Evolutionary conservation across 2,329 filamentous ascomycete species (phyloP).

Genomic region (Neofusicoccum umdonicola): DNA sequence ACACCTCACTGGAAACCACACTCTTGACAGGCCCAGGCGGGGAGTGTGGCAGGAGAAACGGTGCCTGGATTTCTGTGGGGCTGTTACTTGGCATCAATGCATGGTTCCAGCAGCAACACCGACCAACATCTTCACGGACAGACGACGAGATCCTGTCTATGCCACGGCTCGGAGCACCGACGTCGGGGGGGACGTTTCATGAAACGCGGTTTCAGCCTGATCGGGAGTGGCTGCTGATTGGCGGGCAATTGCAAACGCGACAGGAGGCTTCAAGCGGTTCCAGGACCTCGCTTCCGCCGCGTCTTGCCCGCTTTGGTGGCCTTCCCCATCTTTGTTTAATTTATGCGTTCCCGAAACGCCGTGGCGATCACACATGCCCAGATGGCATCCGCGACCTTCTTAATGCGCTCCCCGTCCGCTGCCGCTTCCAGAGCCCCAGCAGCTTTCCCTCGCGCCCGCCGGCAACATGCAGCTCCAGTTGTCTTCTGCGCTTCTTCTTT

Average conservation of each 20-base stretch:
- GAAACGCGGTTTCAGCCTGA: neutral
- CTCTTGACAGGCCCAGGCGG: no score
- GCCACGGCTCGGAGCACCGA: no score
- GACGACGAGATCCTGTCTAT: no score
- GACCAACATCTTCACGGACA: no score
- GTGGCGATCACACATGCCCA: neutral
- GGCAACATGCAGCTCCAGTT: neutral
- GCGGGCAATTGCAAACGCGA: conserved; percentile 9
- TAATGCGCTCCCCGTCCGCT: neutral
- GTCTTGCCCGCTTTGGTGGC: neutral
- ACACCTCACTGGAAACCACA: no score
- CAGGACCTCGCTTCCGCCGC: conserved; percentile 10
- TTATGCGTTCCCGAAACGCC: conserved; percentile 7
- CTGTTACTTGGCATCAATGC: no score
- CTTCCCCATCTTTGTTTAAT: conserved; percentile 13
- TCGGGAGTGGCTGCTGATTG: neutral
- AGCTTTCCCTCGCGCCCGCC: neutral
- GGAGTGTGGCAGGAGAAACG: no score
- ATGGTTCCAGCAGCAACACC: no score
- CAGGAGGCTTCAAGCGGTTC: conserved; percentile 4
- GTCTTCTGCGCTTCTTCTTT: neutral
- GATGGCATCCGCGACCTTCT: neutral
- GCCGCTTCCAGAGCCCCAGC: neutral
- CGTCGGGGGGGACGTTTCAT: neutral
- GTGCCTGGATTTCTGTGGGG: no score